A percentile compares a stretch with the other conserved stretches of the same genome.
Conservation (phyloP, 2,329 filamentous ascomycete species). For the Orbilia brochopaga region DNA sequence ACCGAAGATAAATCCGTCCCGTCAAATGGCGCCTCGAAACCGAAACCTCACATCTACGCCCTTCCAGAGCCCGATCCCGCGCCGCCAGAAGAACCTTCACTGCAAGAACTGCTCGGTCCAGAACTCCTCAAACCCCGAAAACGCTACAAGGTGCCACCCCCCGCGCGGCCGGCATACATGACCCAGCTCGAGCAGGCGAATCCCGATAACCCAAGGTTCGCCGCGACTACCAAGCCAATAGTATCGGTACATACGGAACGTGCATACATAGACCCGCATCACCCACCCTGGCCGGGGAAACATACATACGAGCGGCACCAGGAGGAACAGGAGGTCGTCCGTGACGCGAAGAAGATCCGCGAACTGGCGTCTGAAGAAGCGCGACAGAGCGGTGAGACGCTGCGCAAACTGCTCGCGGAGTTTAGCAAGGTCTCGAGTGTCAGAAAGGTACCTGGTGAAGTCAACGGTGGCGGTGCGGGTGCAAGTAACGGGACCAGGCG, state of each 20-base stretch:
- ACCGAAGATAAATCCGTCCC: background rate
- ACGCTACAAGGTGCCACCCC: conserved; percentile 33
- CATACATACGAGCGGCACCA: conserved; percentile 69
- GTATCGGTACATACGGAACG: conserved; percentile 59
- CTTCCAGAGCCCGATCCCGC: conserved; percentile 44
- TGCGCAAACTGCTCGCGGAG: conserved; percentile 65
- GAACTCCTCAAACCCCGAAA: conserved; percentile 51
- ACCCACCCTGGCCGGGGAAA: conserved; percentile 68
- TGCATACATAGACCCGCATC: conserved; percentile 66
- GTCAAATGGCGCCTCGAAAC: conserved; percentile 9
- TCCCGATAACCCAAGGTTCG: conserved; percentile 60
- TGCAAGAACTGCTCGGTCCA: conserved; percentile 52
- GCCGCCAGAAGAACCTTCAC: conserved; percentile 38
- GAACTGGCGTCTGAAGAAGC: conserved; percentile 71
- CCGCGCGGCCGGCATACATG: conserved; percentile 36
- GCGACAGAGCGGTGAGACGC: conserved; percentile 69
- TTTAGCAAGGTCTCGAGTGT: conserved; percentile 44
- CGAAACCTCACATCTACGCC: conserved; percentile 35
- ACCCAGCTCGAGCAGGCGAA: conserved; percentile 52
- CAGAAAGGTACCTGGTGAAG: conserved; percentile 20
- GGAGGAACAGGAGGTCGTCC: conserved; percentile 66
- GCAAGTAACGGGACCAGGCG: no score
- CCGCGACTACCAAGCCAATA: conserved; percentile 62
- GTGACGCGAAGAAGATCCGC: conserved; percentile 66
- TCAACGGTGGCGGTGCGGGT: conserved; percentile 10